These are phyloP conservation scores for Pogostemon cablin DNA, from an alignment of 257 asterid genomes.

Conservation along the genomic window DNA sequence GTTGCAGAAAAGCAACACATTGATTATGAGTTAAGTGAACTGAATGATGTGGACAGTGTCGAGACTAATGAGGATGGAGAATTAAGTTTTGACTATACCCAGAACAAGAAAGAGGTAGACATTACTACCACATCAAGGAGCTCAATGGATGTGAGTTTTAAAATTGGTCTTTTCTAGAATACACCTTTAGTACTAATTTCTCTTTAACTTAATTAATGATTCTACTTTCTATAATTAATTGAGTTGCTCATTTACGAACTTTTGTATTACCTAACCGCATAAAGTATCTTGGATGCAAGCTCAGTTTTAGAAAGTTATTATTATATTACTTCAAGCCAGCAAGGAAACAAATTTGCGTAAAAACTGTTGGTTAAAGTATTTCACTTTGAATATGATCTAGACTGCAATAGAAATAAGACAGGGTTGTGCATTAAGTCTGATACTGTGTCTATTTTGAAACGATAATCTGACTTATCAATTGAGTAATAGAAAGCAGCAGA, in stretches of 20 bases:
- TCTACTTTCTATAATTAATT: constrained; percentile 13
- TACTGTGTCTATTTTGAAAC: background rate
- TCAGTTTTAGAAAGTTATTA: background rate
- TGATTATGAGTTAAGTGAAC: constrained; percentile 64
- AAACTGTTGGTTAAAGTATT: background rate
- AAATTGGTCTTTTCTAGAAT: constrained; percentile 8
- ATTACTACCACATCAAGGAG: constrained; percentile 50
- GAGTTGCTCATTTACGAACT: constrained; percentile 1
- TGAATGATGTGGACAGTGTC: constrained; percentile 54
- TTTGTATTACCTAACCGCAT: background rate
- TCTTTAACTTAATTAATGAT: background rate
- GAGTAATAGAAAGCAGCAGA: background rate
- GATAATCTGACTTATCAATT: background rate
- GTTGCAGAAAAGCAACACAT: constrained; percentile 84
- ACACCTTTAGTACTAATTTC: constrained; percentile 14
- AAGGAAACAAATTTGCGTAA: background rate
- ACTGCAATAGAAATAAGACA: background rate
- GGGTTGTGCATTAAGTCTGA: background rate
- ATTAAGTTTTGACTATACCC: constrained; percentile 69
- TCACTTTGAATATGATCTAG: constrained; percentile 10
- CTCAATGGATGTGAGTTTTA: constrained; percentile 68
- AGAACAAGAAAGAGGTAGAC: constrained; percentile 60
- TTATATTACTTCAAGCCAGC: constrained; percentile 8
- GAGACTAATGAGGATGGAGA: constrained; percentile 65
- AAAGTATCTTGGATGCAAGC: background rate